Conservation (phyloP, 495 filamentous ascomycete genomes). For the Evernia prunastri region DNA sequence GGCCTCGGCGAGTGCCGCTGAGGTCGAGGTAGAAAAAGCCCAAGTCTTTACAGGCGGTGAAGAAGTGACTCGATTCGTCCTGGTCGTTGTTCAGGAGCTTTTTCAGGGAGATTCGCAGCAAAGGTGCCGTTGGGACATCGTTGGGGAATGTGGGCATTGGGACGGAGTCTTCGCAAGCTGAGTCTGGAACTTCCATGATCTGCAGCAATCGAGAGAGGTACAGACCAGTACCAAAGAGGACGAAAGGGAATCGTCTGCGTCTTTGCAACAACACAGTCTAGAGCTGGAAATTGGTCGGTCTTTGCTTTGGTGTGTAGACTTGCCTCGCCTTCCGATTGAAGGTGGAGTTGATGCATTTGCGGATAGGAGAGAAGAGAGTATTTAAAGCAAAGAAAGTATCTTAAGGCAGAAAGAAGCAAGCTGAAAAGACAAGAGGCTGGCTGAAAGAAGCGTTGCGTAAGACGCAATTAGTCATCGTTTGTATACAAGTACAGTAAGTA, state of each 20-base stretch:
- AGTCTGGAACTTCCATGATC: background rate
- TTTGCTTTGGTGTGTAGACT: too few species aligned
- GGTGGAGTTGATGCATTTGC: too few species aligned
- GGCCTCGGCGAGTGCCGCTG: slow-evolving; percentile 33
- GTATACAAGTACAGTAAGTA: too few species aligned
- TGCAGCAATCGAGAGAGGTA: background rate
- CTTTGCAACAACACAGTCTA: background rate
- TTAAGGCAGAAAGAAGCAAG: background rate
- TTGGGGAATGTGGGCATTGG: slow-evolving; percentile 46
- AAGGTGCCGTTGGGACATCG: slow-evolving; percentile 47
- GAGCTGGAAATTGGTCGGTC: background rate
- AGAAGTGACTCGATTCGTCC: slow-evolving; percentile 41
- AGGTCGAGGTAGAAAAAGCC: slow-evolving; percentile 62
- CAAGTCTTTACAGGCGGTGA: slow-evolving; percentile 47
- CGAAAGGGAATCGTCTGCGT: background rate
- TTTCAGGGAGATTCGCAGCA: slow-evolving; percentile 47
- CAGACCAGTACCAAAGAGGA: background rate
- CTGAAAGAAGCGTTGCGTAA: too few species aligned
- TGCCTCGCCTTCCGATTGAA: too few species aligned
- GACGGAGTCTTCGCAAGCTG: background rate
- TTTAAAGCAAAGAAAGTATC: too few species aligned
- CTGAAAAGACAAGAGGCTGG: too few species aligned
- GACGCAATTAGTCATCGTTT: too few species aligned
- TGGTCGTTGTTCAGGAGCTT: slow-evolving; percentile 41
- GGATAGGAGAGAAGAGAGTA: too few species aligned